Conservation (phyloP, 805 yeast genomes). For the Helenozyma rhizophorensis region DNA sequence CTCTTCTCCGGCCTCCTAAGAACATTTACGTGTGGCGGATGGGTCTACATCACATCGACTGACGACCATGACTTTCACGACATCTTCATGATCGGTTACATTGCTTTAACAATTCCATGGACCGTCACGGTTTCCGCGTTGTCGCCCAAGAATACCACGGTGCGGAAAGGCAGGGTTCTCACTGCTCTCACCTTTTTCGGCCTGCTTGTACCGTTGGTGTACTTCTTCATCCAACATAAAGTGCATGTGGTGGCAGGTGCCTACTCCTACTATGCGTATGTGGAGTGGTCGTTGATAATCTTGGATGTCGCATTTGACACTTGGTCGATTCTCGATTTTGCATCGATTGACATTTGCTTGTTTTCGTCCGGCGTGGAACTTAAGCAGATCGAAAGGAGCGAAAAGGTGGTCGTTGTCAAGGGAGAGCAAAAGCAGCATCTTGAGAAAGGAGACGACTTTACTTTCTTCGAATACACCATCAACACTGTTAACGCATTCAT, state of each 20-base stretch:
- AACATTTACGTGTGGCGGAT: slow-evolving; percentile 95
- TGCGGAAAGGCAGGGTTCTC: slow-evolving; percentile 47
- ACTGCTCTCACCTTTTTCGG: slow-evolving; percentile 64
- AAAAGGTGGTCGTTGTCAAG: neutral
- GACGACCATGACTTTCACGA: slow-evolving; percentile 97
- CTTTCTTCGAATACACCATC: slow-evolving; percentile 33
- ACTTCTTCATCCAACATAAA: slow-evolving; percentile 89
- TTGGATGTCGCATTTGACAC: slow-evolving; percentile 85
- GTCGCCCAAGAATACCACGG: slow-evolving; percentile 41
- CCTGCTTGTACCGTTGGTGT: slow-evolving; percentile 75
- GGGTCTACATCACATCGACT: slow-evolving; percentile 96
- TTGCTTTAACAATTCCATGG: slow-evolving; percentile 91
- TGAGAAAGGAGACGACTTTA: slow-evolving; percentile 36
- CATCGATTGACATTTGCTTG: slow-evolving; percentile 46
- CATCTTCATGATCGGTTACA: slow-evolving; percentile 88
- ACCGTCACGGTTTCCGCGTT: slow-evolving; percentile 55
- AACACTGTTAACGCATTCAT: slow-evolving; percentile 63
- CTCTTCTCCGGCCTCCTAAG: slow-evolving; percentile 72
- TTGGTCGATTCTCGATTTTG: slow-evolving; percentile 69
- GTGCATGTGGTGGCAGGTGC: slow-evolving; percentile 89
- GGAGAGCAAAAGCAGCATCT: too few species aligned
- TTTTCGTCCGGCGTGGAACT: slow-evolving; percentile 2
- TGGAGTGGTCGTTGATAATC: slow-evolving; percentile 87
- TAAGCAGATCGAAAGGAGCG: neutral
- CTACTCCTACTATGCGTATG: slow-evolving; percentile 88